Evolutionary conservation across 176 grass and related monocot species (phyloP), one percentile per base, ranked within the genome.

Genomic region (Thalia dealbata): DNA sequence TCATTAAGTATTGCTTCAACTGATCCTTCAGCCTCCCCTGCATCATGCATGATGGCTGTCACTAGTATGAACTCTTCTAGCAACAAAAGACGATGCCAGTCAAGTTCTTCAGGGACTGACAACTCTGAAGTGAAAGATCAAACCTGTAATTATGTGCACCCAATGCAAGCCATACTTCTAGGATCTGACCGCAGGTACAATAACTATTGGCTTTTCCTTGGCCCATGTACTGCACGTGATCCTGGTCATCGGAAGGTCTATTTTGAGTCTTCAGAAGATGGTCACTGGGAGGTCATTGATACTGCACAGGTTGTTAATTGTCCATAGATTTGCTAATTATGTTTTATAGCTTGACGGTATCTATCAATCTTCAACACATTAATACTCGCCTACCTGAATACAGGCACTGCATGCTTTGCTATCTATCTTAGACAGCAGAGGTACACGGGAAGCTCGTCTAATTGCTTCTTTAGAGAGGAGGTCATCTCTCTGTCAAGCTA

Each of bases 221-320:
- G 95, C 65, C 90, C 83, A 52, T 99, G 90, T 77, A 80, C 65
- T 45, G 73, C 74, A 78, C 80, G 84, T 83, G 95, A 99, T 85
- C 95, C 90, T 70, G 87, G 95, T 30, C 95, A 99, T 74, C 83
- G 79, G 16, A 93, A 86, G 79, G 90, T 99, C 32, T 99, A 88
- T 78, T 93, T 91, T 16, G 95, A 93, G 76, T 99, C 95, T 76
- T 93, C 95, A 58, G 87, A 99, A 65, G 90, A 99, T 87, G 90
- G 95, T 42, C 87, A 85, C 61, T 93, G 87, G 90, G 87, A 99
- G 77, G 79, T 93, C 74, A 88, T 99, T 50, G 90, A 99, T 91
- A 81, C 87, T 67, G 76, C 90, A 80, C 76, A 97, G 93, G 90
- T 92, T 55, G 24, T 68, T 69, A 14, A 52, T 56, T 32, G 14